Base-by-base conservation (phyloP, 2,329 filamentous ascomycete genomes). In the Aspergillus alliaceus region DNA sequence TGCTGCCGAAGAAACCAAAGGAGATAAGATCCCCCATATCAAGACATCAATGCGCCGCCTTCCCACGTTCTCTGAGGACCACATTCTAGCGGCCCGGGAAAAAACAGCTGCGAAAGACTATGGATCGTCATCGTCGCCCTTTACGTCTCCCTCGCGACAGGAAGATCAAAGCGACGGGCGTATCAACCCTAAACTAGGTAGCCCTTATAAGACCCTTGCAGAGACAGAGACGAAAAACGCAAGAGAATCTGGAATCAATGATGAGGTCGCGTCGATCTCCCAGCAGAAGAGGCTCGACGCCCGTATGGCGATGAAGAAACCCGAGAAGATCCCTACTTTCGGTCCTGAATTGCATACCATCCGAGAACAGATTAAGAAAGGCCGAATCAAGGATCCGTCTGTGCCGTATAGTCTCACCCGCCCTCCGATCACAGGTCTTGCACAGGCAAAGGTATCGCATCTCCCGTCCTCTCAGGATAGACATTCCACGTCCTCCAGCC, bases 51-150 rank as follows among this genome's bases (percentile, higher is more conserved):
- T 75, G 27, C 68, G 69, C 39, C 71, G 71, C 11, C 59, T 70
- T 6, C 69, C 74, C 20, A 76, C 63, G 1, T 66, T 68, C 6
- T 66, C 73, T n/a, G 77, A 75, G 51, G 72, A 70, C 58, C 64
- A 57, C 59, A 64, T 59, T 62, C 71, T 58, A 11, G 53, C 73
- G 46, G 66, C 72, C 54, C 70, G 68, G 9, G 78, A 73, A 51
- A 72, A 61, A 51, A 68, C 64, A 37, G 56, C 60, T 52, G 70
- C 71, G 29, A 78, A 74, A 58, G 77, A 73, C 64, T 74, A 76
- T 58, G 75, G 72, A 32, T 73, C 72, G 40, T 78, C 78, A 59
- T 71, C 85, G 27, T 82, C 84, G 12, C 75, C 72, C 12, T 84
- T 86, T 66, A 80, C 75, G 18, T 82, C 81, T 1, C 75, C 79